Evolutionary conservation across 2,329 filamentous ascomycete genomes (phyloP).

Genomic region (Xylaria sp.): DNA sequence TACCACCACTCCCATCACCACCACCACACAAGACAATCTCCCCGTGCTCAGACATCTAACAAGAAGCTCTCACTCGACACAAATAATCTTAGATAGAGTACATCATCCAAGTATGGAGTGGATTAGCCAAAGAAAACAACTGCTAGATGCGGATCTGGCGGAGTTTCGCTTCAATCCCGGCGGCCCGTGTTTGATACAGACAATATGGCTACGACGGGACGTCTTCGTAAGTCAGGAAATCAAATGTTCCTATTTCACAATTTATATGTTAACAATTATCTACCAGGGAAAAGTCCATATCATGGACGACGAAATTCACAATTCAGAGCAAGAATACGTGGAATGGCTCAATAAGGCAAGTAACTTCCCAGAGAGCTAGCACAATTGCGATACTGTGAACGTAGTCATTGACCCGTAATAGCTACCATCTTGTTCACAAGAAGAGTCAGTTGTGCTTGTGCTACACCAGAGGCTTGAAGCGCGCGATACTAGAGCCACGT

Average conservation of each 20-base stretch:
- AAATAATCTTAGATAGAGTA: not conserved
- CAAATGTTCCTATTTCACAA: too few relatives aligned
- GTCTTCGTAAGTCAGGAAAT: not conserved
- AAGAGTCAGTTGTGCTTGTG: slow-evolving; percentile 28
- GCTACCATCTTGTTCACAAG: slow-evolving; percentile 1
- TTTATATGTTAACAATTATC: not conserved
- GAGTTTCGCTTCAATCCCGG: not conserved
- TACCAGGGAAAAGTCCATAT: slow-evolving; percentile 8
- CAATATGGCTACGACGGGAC: not conserved
- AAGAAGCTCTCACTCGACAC: too few relatives aligned
- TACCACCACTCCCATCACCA: not conserved
- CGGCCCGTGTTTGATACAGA: not conserved
- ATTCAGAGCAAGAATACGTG: slow-evolving; percentile 17
- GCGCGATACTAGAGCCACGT: slow-evolving; percentile 8
- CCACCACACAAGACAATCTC: not conserved
- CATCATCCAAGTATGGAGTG: slow-evolving; percentile 2
- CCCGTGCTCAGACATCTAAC: too few relatives aligned
- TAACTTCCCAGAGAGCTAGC: not conserved
- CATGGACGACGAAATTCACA: not conserved
- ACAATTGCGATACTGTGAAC: not conserved
- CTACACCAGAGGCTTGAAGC: slow-evolving; percentile 33
- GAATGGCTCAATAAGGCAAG: slow-evolving; percentile 25
- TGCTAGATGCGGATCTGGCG: not conserved
- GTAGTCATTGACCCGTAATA: not conserved
- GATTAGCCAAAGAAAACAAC: not conserved